Evolutionary conservation across 805 yeast genomes (phyloP), one percentile per base, ranked within the genome.

Genomic region (Priceomyces medius): DNA sequence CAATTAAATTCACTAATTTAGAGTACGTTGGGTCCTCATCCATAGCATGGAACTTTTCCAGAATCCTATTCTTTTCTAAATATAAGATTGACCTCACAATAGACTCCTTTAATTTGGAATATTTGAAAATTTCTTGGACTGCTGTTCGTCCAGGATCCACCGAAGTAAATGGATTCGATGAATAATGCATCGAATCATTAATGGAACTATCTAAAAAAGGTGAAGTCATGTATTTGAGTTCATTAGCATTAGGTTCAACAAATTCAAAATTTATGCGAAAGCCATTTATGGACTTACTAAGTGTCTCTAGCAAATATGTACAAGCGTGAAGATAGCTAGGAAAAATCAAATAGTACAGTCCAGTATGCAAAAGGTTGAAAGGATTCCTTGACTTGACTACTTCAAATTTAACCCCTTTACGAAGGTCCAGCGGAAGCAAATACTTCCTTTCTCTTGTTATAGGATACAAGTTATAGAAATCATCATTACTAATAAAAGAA

Each of bases 281-380:
- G 1, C 88, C 87, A 48, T 80, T 75, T 26, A 82, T 52, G 41
- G 65, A 63, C 40, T 74, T 71, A 7, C 72, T 70, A 9, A 55
- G 43, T 0, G 83, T 75, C 48, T 80, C 85, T 16, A 66, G 53
- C 57, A 66, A 68, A 55, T 74, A 83, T 3, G 66, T 66, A 16
- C 76, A 66, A 0, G 88, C 87, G 14, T 71, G 73, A 19, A 67
- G 64, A 28, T 58, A 54, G 29, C 64, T 58, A 3, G 65, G 64
- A 51, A 84, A 84, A 5, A 78, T 54, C 26, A 84, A 56, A 54
- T 74, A 83, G 55, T 79, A 80, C 3, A 73, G 68, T 31, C 76
- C 74, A 44, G 68, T 60, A 20, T 76, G 71, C 28, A 60, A 47
- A 18, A 83, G 54, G 13, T 64, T 71, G 2, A 55, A 37, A 0